A percentile compares a stretch with the other conserved stretches of the same genome.
Conservation (phyloP, 73 alveolate species). For the Blepharisma stoltei region DNA sequence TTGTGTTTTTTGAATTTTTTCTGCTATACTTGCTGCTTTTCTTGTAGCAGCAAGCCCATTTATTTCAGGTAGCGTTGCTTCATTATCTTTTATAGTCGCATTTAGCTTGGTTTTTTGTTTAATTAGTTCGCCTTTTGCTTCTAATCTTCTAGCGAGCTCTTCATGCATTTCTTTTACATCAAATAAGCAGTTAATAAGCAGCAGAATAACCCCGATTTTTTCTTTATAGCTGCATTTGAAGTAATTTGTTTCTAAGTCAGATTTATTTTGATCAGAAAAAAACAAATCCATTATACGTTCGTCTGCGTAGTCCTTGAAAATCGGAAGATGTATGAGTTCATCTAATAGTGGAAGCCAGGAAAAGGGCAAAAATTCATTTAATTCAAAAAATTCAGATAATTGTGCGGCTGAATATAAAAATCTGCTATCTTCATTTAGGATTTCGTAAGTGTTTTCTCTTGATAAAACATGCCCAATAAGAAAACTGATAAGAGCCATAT, state of each 20-base stretch:
- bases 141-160: background rate
- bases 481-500: background rate
- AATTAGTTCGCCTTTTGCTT: background rate
- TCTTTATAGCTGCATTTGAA: background rate
- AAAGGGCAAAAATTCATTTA: background rate
- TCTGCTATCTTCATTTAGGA: background rate
- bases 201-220: background rate
- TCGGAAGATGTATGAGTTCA: background rate
- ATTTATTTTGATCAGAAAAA: background rate
- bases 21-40: background rate
- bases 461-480: background rate
- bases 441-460: background rate
- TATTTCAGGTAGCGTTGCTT: background rate
- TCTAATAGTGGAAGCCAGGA: background rate
- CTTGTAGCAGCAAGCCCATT: conserved; percentile 2
- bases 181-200: background rate
- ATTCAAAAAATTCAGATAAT: background rate
- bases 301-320: background rate
- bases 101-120: background rate
- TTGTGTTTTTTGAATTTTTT: background rate
- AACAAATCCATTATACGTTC: background rate
- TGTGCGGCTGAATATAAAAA: conserved; percentile 3
- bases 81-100: background rate
- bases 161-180: background rate
- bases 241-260: background rate